phyloP scores from a whole-genome alignment of 352 stramenopile genomes.

The Phytophthora chlamydospora region DNA sequence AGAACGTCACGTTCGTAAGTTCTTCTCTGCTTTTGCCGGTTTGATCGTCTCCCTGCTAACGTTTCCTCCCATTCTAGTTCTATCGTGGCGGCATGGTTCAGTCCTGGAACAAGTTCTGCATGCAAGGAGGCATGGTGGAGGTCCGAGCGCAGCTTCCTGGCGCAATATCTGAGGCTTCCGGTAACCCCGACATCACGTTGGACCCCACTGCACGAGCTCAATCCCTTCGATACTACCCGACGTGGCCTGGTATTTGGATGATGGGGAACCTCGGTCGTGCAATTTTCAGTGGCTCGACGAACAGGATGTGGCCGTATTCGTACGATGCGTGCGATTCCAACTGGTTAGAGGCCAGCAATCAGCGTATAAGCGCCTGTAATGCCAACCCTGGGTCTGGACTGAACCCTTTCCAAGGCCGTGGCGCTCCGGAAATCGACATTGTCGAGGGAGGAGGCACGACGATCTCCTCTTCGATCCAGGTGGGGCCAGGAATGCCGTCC shows the following conservation, averaged over 20 bases:
- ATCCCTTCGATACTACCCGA: constrained; percentile 54
- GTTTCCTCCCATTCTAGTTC: constrained; percentile 26
- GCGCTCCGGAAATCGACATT: constrained; percentile 94
- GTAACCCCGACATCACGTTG: constrained; percentile 52
- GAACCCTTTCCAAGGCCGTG: constrained; percentile 80
- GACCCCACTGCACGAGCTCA: constrained; percentile 34
- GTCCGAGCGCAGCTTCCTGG: constrained; percentile 82
- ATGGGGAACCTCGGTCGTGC: constrained; percentile 93
- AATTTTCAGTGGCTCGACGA: constrained; percentile 91
- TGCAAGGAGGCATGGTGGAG: constrained; percentile 91
- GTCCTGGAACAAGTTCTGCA: constrained; percentile 94
- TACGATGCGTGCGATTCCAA: constrained; percentile 87
- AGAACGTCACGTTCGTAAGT: constrained; percentile 53
- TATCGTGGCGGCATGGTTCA: constrained; percentile 89
- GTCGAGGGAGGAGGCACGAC: constrained; percentile 84
- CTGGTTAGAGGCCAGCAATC: constrained; percentile 36
- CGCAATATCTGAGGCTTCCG: constrained; percentile 41
- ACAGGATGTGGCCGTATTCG: constrained; percentile 95
- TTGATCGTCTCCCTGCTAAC: constrained; percentile 14
- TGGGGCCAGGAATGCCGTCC: constrained; percentile 65
- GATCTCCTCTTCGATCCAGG: constrained; percentile 76
- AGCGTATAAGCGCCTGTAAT: constrained; percentile 87
- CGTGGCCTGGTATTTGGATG: constrained; percentile 95
- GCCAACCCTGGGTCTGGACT: constrained; percentile 88
- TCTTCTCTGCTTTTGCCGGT: neutral